A percentile compares a stretch with the other conserved stretches of the same genome.
These are phyloP conservation scores for Wallacemonas sp. DNA, from an alignment of 208 protist genomes.

Conservation along the genomic window DNA sequence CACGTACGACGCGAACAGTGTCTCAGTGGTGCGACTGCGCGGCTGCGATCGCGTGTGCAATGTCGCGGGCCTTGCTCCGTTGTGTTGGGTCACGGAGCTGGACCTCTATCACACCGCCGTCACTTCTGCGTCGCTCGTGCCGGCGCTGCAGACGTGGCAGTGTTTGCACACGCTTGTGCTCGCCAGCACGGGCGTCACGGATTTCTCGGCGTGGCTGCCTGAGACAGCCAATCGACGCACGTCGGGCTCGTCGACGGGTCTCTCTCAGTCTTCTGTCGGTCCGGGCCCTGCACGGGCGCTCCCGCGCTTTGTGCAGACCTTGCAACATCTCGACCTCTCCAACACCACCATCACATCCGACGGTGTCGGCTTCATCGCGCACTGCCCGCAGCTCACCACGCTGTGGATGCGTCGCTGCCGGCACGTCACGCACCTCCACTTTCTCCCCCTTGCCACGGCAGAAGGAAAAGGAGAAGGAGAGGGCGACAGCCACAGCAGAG, in stretches of 20 bases:
- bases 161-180: constrained; percentile 37
- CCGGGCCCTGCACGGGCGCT: not conserved
- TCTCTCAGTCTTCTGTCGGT: constrained; percentile 13
- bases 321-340: constrained; percentile 43
- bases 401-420: constrained; percentile 41
- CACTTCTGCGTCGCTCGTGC: constrained; percentile 24
- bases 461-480: no score
- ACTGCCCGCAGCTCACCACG: constrained; percentile 36
- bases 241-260: not conserved
- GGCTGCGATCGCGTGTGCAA: constrained; percentile 44
- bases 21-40: constrained; percentile 37
- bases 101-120: constrained; percentile 69
- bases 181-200: constrained; percentile 31
- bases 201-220: constrained; percentile 32
- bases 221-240: not conserved
- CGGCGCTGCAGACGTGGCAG: constrained; percentile 32
- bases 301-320: constrained; percentile 34
- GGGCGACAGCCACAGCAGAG: no score
- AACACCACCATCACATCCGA: constrained; percentile 40
- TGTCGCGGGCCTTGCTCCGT: constrained; percentile 25
- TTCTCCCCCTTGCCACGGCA: constrained; percentile 27
- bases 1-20: constrained; percentile 14
- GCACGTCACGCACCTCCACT: constrained; percentile 27
- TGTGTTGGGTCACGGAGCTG: constrained; percentile 41
- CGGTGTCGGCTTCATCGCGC: constrained; percentile 30